phyloP scores from a whole-genome alignment of 345 rosid genomes.

The Melaleuca alternifolia region DNA sequence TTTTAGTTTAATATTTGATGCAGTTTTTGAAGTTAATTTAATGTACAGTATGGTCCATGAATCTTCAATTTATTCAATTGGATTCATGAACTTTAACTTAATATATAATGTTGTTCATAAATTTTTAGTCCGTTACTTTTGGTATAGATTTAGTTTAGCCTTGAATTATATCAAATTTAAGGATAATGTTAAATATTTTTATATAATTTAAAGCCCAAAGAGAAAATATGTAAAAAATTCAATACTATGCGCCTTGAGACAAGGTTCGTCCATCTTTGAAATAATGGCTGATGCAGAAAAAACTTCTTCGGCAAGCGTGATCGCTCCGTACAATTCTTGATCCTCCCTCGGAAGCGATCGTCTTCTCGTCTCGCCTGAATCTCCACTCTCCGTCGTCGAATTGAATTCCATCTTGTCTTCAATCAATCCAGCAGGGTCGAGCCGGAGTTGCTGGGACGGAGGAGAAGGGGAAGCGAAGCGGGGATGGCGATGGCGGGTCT shows the following conservation, averaged over 20 bases:
- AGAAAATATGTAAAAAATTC: neutral
- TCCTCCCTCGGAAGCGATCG: neutral
- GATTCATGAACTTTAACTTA: no score
- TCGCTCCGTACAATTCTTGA: neutral
- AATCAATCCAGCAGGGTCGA: neutral
- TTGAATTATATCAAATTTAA: no score
- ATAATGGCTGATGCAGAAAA: neutral
- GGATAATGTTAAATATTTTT: no score
- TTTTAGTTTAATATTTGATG: accelerated
- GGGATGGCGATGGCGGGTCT: conserved; percentile 64
- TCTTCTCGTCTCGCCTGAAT: neutral
- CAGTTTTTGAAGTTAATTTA: no score
- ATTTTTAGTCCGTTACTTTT: no score
- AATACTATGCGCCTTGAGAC: no score
- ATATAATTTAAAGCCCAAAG: accelerated
- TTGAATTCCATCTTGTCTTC: neutral
- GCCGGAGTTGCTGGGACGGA: neutral
- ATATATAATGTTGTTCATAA: no score
- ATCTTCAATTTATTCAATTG: no score
- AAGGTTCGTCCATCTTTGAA: no score
- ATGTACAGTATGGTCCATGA: accelerated
- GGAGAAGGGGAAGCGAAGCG: neutral
- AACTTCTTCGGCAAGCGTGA: neutral
- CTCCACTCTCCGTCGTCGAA: neutral
- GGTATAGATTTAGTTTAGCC: no score